Conservation (phyloP, 768 basidiomycete species). For the Podaxis carcinomalis region DNA sequence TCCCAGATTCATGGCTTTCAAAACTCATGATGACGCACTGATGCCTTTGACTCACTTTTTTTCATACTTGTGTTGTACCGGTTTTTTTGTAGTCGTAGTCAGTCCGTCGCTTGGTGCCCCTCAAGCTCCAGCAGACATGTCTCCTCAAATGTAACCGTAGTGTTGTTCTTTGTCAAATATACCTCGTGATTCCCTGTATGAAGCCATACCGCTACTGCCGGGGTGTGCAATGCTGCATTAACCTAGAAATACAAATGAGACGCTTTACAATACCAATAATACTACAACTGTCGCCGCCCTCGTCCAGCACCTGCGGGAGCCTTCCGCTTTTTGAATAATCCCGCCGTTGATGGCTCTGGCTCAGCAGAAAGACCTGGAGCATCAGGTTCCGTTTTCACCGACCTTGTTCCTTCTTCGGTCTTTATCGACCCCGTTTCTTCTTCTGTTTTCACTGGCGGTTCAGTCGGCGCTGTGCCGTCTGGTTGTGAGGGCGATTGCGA, state of each 20-base stretch:
- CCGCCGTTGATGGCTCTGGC: constrained; percentile 12
- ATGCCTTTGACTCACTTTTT: not conserved
- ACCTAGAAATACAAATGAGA: not conserved
- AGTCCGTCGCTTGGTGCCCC: not conserved
- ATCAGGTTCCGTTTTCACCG: constrained; percentile 12
- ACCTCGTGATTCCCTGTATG: not conserved
- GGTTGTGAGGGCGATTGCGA: not conserved
- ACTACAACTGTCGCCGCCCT: constrained; percentile 23
- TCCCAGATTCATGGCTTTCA: not conserved
- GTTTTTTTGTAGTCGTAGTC: not conserved
- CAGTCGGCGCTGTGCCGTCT: too few relatives aligned
- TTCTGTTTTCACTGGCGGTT: constrained; percentile 1
- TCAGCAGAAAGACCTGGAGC: constrained; percentile 6
- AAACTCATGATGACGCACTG: not conserved
- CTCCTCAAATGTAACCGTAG: not conserved
- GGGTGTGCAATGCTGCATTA: not conserved
- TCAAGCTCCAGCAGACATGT: not conserved
- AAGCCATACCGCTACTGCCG: too few relatives aligned
- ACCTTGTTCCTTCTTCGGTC: constrained; percentile 12
- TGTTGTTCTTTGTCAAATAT: not conserved
- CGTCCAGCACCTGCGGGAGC: constrained; percentile 22
- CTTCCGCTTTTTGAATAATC: constrained; percentile 31
- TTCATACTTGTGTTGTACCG: not conserved
- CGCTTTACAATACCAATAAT: not conserved
- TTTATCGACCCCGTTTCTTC: constrained; percentile 11